Conservation (phyloP, 441 rosid genomes). For the Geranium incanum region DNA sequence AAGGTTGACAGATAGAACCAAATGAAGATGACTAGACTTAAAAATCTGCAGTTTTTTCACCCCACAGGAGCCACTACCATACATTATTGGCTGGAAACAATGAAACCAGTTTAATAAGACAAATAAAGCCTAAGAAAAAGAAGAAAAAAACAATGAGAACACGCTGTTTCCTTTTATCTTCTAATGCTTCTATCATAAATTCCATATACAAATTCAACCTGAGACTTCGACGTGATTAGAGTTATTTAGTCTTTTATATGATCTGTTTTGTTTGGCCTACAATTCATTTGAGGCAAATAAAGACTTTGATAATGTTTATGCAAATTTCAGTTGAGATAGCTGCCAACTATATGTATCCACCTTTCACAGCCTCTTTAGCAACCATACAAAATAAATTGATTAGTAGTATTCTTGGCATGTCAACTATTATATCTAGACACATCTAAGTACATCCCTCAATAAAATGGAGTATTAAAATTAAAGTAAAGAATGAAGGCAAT, state of each 20-base stretch:
- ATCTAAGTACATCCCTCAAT: background rate
- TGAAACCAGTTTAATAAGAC: no score
- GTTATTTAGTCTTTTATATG: no score
- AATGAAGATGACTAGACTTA: no score
- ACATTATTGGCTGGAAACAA: no score
- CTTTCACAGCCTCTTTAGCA: background rate
- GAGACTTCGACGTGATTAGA: background rate
- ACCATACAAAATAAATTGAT: background rate
- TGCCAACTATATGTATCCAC: no score
- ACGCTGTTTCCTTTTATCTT: background rate
- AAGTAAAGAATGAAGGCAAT: background rate
- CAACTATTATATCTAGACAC: background rate
- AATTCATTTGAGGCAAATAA: background rate
- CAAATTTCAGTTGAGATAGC: no score
- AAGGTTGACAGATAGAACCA: background rate
- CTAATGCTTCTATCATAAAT: background rate
- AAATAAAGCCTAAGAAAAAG: no score
- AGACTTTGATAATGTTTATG: background rate
- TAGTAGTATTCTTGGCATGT: background rate
- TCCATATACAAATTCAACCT: background rate
- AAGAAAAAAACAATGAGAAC: no score
- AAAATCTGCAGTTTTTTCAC: no score
- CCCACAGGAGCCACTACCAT: no score
- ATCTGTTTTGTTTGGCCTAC: no score
- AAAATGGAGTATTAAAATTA: no score